Evolutionary conservation across 78 protist species (phyloP).

Genomic region (Polysphondylium violaceum): DNA sequence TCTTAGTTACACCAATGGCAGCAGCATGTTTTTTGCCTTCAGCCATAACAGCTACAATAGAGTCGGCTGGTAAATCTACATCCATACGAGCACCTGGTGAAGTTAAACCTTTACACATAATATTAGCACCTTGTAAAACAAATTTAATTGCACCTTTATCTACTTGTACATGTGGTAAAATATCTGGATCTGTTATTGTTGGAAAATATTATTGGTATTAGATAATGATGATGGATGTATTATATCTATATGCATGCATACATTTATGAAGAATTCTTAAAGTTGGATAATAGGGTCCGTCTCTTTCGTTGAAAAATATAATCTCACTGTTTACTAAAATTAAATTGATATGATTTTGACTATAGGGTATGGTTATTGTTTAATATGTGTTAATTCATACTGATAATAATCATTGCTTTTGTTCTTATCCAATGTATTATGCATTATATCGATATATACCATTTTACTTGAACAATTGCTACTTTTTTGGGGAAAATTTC

Average conservation of each 20-base stretch:
- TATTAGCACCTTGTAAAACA: constrained; percentile 82
- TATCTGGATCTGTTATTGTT: constrained; percentile 56
- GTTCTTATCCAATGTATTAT: not conserved
- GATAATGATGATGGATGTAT: not conserved
- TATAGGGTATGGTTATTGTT: not conserved
- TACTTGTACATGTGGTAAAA: constrained; percentile 79
- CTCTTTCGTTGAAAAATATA: constrained; percentile 79
- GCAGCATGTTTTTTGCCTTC: constrained; percentile 82
- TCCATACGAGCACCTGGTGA: constrained; percentile 79
- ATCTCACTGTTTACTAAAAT: constrained; percentile 71
- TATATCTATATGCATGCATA: constrained; percentile 6
- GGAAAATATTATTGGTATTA: not conserved
- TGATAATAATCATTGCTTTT: not conserved
- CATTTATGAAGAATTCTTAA: constrained; percentile 80
- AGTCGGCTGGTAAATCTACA: constrained; percentile 60
- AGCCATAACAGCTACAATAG: constrained; percentile 77
- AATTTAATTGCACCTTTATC: constrained; percentile 83
- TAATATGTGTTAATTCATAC: not conserved
- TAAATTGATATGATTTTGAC: constrained; percentile 57
- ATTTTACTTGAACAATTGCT: constrained; percentile 79
- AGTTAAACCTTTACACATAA: constrained; percentile 82
- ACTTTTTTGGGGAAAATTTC: constrained; percentile 84
- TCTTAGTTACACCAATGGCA: constrained; percentile 75
- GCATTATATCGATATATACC: not conserved
- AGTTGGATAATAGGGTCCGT: constrained; percentile 83